Percentiles rank a stretch among this genome's conserved stretches.
Conservation (phyloP, 108 stramenopile genomes). For the Craspedostauros australis region DNA sequence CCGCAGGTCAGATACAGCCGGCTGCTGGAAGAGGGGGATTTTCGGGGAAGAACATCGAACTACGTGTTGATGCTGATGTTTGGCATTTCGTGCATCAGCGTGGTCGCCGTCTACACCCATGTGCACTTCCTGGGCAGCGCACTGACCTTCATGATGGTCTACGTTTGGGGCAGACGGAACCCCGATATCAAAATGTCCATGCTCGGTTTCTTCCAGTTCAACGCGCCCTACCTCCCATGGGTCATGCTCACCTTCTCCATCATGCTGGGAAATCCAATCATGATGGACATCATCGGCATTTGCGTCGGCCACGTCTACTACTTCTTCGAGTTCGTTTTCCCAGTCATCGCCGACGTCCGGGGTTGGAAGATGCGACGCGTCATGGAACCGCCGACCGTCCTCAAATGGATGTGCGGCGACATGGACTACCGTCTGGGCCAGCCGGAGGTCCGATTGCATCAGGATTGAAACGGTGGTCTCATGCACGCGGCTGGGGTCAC, state of each 20-base stretch:
- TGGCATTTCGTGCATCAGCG: constrained; percentile 72
- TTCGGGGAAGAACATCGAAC: constrained; percentile 88
- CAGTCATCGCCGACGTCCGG: constrained; percentile 85
- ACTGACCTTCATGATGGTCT: constrained; percentile 98
- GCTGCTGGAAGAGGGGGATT: constrained; percentile 92
- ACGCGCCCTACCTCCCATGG: constrained; percentile 95
- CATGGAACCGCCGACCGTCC: constrained; percentile 63
- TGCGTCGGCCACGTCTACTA: constrained; percentile 95
- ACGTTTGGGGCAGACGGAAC: constrained; percentile 92
- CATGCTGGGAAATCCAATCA: constrained; percentile 79
- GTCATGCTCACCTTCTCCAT: constrained; percentile 89
- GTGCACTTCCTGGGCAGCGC: constrained; percentile 90
- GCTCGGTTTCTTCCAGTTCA: constrained; percentile 90
- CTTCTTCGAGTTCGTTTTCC: constrained; percentile 95
- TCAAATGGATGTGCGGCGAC: constrained; percentile 76
- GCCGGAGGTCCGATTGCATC: too few relatives aligned
- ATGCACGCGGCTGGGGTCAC: too few relatives aligned
- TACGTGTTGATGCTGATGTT: constrained; percentile 92
- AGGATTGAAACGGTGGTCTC: too few relatives aligned
- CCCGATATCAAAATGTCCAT: constrained; percentile 89
- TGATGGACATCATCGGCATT: constrained; percentile 90
- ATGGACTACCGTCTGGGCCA: too few relatives aligned
- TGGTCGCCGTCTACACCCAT: constrained; percentile 74
- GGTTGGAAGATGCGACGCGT: constrained; percentile 81
- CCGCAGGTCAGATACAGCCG: constrained; percentile 82